Conservation (phyloP, 2,329 filamentous ascomycete genomes). For the Arthrobotrys entomopaga region DNA sequence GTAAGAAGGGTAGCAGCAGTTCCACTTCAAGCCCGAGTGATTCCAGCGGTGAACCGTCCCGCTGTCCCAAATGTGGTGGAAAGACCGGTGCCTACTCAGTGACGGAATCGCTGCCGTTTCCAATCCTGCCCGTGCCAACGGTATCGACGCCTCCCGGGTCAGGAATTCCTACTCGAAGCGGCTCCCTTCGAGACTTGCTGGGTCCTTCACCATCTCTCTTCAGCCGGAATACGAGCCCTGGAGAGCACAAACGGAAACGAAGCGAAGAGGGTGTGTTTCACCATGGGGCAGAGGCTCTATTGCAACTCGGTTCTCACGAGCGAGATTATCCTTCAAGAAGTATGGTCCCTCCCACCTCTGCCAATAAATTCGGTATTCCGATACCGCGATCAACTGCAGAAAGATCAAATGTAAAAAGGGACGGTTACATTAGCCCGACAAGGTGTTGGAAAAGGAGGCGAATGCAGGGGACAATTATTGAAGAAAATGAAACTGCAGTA, state of each 20-base stretch:
- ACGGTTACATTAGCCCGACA: slow-evolving; percentile 13
- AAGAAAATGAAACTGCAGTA: slow-evolving; percentile 45
- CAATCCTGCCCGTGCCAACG: slow-evolving; percentile 56
- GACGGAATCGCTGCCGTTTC: slow-evolving; percentile 57
- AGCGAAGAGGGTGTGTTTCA: slow-evolving; percentile 55
- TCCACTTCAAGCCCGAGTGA: slow-evolving; percentile 61
- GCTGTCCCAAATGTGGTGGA: slow-evolving; percentile 63
- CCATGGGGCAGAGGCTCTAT: slow-evolving; percentile 58
- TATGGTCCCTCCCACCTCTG: slow-evolving; percentile 48
- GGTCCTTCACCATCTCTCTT: slow-evolving; percentile 33
- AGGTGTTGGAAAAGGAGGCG: slow-evolving; percentile 41
- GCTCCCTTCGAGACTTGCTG: slow-evolving; percentile 48
- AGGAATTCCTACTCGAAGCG: slow-evolving; percentile 50
- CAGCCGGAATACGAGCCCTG: slow-evolving; percentile 32
- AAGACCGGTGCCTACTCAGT: slow-evolving; percentile 60
- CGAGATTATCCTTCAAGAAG: slow-evolving; percentile 52
- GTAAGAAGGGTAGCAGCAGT: slow-evolving; percentile 61
- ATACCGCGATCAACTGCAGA: slow-evolving; percentile 20
- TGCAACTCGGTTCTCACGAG: slow-evolving; percentile 57
- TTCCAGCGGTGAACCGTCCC: slow-evolving; percentile 57
- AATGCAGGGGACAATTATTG: slow-evolving; percentile 26
- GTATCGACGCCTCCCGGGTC: slow-evolving; percentile 50
- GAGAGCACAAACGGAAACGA: slow-evolving; percentile 47
- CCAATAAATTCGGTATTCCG: slow-evolving; percentile 13
- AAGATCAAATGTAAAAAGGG: slow-evolving; percentile 18